Evolutionary conservation across 192 early-diverging fungal species (phyloP).

Genomic region (Cetraspora pellucida): DNA sequence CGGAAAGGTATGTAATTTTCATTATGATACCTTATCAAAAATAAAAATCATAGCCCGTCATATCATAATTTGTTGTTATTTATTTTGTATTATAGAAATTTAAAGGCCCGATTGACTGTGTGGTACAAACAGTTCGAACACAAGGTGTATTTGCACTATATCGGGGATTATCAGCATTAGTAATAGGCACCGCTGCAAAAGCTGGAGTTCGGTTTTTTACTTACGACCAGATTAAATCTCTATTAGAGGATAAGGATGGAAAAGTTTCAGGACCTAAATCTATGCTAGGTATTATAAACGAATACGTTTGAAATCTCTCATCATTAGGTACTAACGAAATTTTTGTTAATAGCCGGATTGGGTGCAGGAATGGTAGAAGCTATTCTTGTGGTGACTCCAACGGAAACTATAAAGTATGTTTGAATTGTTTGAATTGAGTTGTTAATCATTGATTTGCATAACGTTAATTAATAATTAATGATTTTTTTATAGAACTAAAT

Average conservation of each 20-base stretch:
- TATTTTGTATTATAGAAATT: constrained; percentile 49
- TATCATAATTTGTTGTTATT: background rate
- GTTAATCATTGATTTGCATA: too few species aligned
- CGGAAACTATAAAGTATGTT: constrained; percentile 90
- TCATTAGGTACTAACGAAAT: background rate
- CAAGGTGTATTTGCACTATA: constrained; percentile 82
- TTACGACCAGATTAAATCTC: constrained; percentile 81
- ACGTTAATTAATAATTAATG: background rate
- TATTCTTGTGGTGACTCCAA: constrained; percentile 83
- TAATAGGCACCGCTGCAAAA: constrained; percentile 89
- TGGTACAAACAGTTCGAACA: constrained; percentile 67
- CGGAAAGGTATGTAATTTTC: constrained; percentile 16
- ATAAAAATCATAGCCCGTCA: background rate
- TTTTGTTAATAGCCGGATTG: constrained; percentile 62
- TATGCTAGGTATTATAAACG: constrained; percentile 51
- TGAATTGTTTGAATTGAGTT: background rate
- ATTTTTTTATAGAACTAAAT: constrained; percentile 67
- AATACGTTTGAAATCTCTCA: background rate
- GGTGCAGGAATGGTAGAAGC: constrained; percentile 91
- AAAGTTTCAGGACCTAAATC: constrained; percentile 66
- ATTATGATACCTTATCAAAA: background rate
- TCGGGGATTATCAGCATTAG: constrained; percentile 85
- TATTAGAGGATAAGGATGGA: constrained; percentile 71
- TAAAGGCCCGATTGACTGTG: constrained; percentile 82
- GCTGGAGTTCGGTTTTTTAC: constrained; percentile 92